phyloP scores from a whole-genome alignment of 2,329 filamentous ascomycete species.

The Claviceps monticola region DNA sequence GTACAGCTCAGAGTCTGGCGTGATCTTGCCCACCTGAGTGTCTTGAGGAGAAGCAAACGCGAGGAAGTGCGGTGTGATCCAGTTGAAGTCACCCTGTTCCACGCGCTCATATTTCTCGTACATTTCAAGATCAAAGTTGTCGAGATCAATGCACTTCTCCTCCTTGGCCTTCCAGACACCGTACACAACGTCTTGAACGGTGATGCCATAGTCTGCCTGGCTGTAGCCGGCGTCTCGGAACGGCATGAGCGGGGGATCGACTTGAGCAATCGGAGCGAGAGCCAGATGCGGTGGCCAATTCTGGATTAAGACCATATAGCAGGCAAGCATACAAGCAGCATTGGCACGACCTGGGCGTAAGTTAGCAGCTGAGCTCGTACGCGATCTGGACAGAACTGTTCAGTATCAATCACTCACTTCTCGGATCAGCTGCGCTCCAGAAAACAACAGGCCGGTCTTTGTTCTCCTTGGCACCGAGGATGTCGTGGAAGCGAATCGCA shows the following conservation, averaged over 20 bases:
- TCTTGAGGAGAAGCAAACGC: constrained; percentile 94
- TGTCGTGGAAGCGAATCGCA: constrained; percentile 88
- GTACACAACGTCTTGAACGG: constrained; percentile 94
- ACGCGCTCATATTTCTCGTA: constrained; percentile 94
- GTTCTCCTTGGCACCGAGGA: constrained; percentile 82
- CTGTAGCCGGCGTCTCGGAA: constrained; percentile 98
- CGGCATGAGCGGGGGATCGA: constrained; percentile 95
- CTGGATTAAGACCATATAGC: constrained; percentile 98
- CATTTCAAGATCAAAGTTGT: constrained; percentile 92
- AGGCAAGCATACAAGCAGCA: constrained; percentile 85
- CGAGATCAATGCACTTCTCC: constrained; percentile 76
- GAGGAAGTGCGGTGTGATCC: constrained; percentile 88
- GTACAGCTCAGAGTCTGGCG: constrained; percentile 59
- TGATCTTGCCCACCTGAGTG: constrained; percentile 57
- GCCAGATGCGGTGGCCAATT: constrained; percentile 94
- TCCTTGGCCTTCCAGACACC: constrained; percentile 99
- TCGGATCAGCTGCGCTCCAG: constrained; percentile 83
- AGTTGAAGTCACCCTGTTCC: constrained; percentile 99
- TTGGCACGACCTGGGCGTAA: constrained; percentile 60
- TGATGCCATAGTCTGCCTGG: constrained; percentile 91
- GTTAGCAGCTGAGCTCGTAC: not conserved
- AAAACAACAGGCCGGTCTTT: constrained; percentile 86
- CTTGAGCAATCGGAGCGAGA: constrained; percentile 86
- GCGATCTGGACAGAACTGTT: not conserved
- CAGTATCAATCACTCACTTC: constrained; percentile 46